Evolutionary conservation across 2,329 filamentous ascomycete genomes (phyloP).

Genomic region (Colletotrichum cereale): DNA sequence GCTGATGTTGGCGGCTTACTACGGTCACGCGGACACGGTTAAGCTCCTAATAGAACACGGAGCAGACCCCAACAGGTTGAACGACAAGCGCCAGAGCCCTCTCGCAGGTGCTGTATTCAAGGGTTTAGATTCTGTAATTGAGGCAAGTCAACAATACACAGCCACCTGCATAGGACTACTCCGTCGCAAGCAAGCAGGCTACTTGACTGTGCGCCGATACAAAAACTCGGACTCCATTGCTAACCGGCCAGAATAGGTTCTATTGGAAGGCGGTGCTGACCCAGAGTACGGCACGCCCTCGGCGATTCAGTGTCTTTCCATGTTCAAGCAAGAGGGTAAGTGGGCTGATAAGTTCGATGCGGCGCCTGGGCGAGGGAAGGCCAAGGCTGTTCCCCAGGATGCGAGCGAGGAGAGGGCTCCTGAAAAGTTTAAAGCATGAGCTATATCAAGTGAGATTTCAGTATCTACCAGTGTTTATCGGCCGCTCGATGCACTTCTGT

Average conservation of each 20-base stretch:
- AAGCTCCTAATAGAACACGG: conserved; percentile 70
- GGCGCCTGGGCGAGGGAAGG: conserved; percentile 62
- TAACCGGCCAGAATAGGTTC: conserved; percentile 48
- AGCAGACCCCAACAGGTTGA: conserved; percentile 75
- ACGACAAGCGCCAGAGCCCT: conserved; percentile 76
- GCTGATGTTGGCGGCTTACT: conserved; percentile 80
- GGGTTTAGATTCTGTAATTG: conserved; percentile 73
- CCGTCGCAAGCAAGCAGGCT: not conserved
- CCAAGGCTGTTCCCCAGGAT: conserved; percentile 37
- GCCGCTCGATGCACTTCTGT: not conserved
- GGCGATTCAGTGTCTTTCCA: conserved; percentile 60
- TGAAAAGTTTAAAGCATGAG: conserved; percentile 34
- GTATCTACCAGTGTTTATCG: not conserved
- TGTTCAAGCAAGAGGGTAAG: conserved; percentile 65
- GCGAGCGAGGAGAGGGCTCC: conserved; percentile 25
- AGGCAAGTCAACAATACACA: conserved; percentile 51
- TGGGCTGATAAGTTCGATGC: conserved; percentile 64
- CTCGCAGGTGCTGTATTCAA: conserved; percentile 81
- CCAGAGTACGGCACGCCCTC: conserved; percentile 64
- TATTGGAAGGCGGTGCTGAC: conserved; percentile 66
- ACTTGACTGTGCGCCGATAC: not conserved
- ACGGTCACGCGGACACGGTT: conserved; percentile 73
- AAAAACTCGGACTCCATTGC: not conserved
- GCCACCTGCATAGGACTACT: not conserved
- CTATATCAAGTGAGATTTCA: not conserved